These are phyloP conservation scores for Metschnikowia baotianmanensis DNA, from an alignment of 805 yeast genomes.

Conservation along the genomic window DNA sequence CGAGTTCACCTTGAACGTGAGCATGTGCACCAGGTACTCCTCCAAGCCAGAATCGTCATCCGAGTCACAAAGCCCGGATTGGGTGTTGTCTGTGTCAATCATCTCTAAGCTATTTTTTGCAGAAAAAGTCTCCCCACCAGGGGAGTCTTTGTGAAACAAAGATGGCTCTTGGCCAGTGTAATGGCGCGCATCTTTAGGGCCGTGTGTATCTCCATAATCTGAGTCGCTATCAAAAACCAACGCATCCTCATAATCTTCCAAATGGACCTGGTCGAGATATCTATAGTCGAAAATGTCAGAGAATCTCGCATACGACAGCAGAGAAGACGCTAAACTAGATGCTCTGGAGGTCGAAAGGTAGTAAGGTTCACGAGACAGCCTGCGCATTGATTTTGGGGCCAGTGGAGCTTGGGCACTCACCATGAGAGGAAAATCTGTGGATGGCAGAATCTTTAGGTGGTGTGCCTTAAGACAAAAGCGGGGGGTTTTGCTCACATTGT, in stretches of 20 bases:
- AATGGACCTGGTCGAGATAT: conserved; percentile 7
- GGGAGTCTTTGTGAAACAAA: no score
- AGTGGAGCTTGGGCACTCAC: conserved; percentile 8
- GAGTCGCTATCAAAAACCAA: conserved; percentile 19
- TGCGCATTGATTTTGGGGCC: conserved; percentile 11
- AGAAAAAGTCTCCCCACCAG: no score
- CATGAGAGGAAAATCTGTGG: conserved; percentile 12
- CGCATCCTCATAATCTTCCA: conserved; percentile 12
- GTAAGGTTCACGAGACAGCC: conserved; percentile 20
- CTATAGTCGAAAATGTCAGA: conserved; percentile 20
- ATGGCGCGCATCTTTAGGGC: neutral
- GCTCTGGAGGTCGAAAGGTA: conserved; percentile 8
- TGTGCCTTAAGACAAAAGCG: conserved; percentile 4
- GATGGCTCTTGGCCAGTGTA: neutral
- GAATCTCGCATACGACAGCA: conserved; percentile 16
- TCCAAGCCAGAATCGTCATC: conserved; percentile 17
- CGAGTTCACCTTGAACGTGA: conserved; percentile 18
- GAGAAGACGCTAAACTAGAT: conserved; percentile 8
- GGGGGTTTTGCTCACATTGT: conserved; percentile 12
- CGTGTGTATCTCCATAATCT: conserved; percentile 14
- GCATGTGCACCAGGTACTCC: conserved; percentile 18
- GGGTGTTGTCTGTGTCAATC: neutral
- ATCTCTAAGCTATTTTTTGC: neutral
- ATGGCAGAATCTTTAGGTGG: conserved; percentile 12
- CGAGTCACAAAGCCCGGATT: neutral